These are phyloP conservation scores for Zangia roseola DNA, from an alignment of 768 basidiomycete genomes.

Conservation along the genomic window DNA sequence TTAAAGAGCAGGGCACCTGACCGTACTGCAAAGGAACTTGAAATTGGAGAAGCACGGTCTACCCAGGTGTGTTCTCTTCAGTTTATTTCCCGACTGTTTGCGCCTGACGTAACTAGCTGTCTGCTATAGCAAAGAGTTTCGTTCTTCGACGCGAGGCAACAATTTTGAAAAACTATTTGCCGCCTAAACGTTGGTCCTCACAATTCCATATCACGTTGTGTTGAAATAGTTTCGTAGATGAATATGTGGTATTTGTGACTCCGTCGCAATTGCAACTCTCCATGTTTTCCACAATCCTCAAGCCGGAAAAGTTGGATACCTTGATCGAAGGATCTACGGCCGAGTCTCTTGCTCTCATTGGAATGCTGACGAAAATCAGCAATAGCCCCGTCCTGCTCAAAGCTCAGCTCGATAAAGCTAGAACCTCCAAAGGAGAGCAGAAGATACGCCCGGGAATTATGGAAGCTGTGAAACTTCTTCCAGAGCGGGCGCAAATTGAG, in stretches of 20 bases:
- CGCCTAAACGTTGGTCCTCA: conserved; percentile 76
- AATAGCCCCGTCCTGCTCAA: conserved; percentile 89
- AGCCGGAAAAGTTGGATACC: conserved; percentile 64
- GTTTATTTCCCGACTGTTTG: neutral
- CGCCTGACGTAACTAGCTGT: conserved; percentile 46
- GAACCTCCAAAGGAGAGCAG: conserved; percentile 38
- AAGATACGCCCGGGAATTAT: conserved; percentile 49
- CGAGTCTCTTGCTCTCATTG: conserved; percentile 78
- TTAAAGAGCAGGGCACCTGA: conserved; percentile 80
- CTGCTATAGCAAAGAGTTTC: conserved; percentile 77
- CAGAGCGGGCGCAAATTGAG: conserved; percentile 55
- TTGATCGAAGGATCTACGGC: conserved; percentile 71
- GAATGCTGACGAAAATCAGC: conserved; percentile 83
- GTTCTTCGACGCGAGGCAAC: conserved; percentile 87
- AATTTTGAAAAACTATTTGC: conserved; percentile 78
- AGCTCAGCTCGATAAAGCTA: conserved; percentile 67
- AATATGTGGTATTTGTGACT: conserved; percentile 96
- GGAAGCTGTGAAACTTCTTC: conserved; percentile 63
- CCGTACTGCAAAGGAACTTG: conserved; percentile 66
- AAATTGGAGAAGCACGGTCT: conserved; percentile 74
- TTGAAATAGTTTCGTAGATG: conserved; percentile 51
- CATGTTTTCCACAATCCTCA: conserved; percentile 76
- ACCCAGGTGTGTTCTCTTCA: conserved; percentile 53
- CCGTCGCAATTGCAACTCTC: conserved; percentile 81
- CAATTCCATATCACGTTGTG: neutral